Conservation (phyloP, 202 grass and related monocot species). For the Thinopyrum obtusiflorum region DNA sequence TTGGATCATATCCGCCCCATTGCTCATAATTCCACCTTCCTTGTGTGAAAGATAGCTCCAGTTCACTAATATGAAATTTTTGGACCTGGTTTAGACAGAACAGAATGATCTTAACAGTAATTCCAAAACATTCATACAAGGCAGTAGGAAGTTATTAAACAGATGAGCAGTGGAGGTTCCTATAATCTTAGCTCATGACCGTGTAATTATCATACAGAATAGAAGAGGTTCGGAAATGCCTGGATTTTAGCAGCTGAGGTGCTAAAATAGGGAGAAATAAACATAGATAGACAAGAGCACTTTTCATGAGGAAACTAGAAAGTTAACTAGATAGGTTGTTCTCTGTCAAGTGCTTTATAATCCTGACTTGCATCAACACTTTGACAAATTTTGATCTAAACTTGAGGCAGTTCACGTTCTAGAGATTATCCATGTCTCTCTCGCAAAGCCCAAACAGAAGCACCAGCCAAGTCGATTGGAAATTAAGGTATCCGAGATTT, state of each 20-base stretch:
- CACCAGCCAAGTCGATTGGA: neutral
- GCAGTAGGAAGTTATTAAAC: neutral
- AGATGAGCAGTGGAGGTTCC: neutral
- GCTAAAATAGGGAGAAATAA: neutral
- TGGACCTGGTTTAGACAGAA: constrained; percentile 59
- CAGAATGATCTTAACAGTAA: constrained; percentile 16
- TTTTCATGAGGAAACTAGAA: neutral
- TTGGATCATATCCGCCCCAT: constrained; percentile 89
- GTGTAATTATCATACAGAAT: neutral
- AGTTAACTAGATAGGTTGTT: neutral
- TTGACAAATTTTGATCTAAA: neutral
- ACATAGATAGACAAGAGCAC: neutral
- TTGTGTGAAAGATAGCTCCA: constrained; percentile 95
- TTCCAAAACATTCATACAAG: neutral
- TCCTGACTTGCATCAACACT: neutral
- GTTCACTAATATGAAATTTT: constrained; percentile 77
- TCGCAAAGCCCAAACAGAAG: neutral
- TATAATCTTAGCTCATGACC: neutral
- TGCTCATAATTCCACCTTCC: constrained; percentile 92
- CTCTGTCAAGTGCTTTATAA: neutral
- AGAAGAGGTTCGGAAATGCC: neutral
- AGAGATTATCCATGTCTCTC: neutral
- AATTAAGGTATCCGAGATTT: neutral
- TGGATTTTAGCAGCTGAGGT: neutral
- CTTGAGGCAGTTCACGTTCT: neutral